Percentiles rank a stretch among this genome's conserved stretches.
Conservation (phyloP, 352 stramenopile genomes). For the Phytophthora cactorum region DNA sequence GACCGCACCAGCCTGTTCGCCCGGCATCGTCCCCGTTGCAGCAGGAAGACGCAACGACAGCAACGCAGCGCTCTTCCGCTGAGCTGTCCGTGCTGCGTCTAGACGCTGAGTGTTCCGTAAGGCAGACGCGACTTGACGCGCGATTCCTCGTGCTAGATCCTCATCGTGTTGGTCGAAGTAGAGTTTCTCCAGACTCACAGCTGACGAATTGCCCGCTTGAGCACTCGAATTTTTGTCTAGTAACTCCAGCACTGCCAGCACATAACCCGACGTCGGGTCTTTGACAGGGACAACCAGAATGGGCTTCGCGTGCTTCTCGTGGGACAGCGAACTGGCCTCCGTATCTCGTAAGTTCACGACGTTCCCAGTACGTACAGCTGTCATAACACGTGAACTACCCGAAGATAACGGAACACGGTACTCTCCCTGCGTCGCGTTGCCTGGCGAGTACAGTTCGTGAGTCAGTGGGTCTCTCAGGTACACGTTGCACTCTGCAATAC, state of each 20-base stretch:
- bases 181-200: slow-evolving; percentile 47
- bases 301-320: slow-evolving; percentile 38
- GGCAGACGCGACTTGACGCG: slow-evolving; percentile 70
- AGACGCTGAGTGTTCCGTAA: slow-evolving; percentile 75
- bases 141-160: slow-evolving; percentile 64
- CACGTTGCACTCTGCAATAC: slow-evolving; percentile 56
- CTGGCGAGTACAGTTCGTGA: slow-evolving; percentile 60
- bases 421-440: slow-evolving; percentile 43
- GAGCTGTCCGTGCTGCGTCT: slow-evolving; percentile 56
- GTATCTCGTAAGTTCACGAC: slow-evolving; percentile 82
- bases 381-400: slow-evolving; percentile 54
- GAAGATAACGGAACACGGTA: slow-evolving; percentile 60
- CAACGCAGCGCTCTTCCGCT: slow-evolving; percentile 70
- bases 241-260: slow-evolving; percentile 75
- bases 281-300: slow-evolving; percentile 87
- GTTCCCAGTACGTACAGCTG: slow-evolving; percentile 68
- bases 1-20: slow-evolving; percentile 38
- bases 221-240: slow-evolving; percentile 48
- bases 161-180: slow-evolving; percentile 82
- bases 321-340: slow-evolving; percentile 34
- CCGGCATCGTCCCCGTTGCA: slow-evolving; percentile 36
- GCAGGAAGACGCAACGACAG: slow-evolving; percentile 45
- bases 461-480: slow-evolving; percentile 70
- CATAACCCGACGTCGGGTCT: slow-evolving; percentile 57
- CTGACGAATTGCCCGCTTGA: no score